Conservation (phyloP, 192 early-diverging fungal species). For the Coemansia sp. region DNA sequence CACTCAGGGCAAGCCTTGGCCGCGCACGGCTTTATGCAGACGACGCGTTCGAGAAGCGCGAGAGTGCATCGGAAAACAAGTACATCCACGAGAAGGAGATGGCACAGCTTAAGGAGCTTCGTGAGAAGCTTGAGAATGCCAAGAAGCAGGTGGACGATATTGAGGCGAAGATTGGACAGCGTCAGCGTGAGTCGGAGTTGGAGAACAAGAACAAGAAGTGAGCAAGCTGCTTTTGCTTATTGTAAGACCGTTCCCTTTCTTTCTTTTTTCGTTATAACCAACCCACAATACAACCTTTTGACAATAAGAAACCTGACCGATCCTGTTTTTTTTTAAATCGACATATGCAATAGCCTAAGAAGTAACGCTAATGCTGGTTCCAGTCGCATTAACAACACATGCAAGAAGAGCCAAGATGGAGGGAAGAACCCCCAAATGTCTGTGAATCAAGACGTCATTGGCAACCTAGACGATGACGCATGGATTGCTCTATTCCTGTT, state of each 20-base stretch:
- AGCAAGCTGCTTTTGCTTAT: neutral
- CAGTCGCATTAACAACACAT: too few species aligned
- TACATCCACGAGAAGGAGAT: conserved; percentile 50
- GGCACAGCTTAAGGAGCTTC: conserved; percentile 36
- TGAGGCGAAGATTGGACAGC: conserved; percentile 28
- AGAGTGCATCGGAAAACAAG: conserved; percentile 53
- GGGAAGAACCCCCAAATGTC: too few species aligned
- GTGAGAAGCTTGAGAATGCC: conserved; percentile 36
- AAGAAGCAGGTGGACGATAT: conserved; percentile 37
- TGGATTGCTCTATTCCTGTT: too few species aligned
- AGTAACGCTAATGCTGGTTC: too few species aligned
- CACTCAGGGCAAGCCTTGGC: conserved; percentile 11
- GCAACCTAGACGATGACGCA: too few species aligned
- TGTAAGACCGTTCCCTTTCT: neutral
- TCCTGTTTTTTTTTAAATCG: too few species aligned
- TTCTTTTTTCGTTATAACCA: neutral
- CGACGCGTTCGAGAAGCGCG: conserved; percentile 52
- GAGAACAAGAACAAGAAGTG: conserved; percentile 20
- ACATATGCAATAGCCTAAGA: too few species aligned
- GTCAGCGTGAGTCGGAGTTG: conserved; percentile 17
- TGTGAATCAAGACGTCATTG: too few species aligned
- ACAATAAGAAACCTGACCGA: too few species aligned
- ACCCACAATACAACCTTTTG: neutral
- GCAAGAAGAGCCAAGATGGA: too few species aligned
- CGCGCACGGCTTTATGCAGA: conserved; percentile 24